Conservation (phyloP, 495 filamentous ascomycete genomes). For the Neurospora sublineolata region DNA sequence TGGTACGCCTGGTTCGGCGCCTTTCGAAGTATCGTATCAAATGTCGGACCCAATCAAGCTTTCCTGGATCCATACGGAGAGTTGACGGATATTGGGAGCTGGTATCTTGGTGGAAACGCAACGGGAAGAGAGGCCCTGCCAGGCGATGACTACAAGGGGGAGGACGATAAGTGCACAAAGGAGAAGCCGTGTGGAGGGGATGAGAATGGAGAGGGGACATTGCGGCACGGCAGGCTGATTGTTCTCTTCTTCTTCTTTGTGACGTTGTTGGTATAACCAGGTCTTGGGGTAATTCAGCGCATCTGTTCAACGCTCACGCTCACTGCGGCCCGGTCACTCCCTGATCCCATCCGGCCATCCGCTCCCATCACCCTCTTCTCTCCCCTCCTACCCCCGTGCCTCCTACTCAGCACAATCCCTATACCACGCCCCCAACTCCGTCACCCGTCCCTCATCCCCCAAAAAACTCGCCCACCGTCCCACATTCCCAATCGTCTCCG, state of each 20-base stretch:
- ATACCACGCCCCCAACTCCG: slow-evolving; percentile 11
- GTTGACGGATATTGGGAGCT: slow-evolving; percentile 48
- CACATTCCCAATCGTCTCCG: slow-evolving; percentile 10
- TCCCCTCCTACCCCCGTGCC: not conserved
- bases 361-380: not conserved
- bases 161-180: not conserved
- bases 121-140: slow-evolving; percentile 22
- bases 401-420: slow-evolving; percentile 5
- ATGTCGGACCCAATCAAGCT: slow-evolving; percentile 46
- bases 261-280: not conserved
- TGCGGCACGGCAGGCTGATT: not conserved
- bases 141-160: not conserved
- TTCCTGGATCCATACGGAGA: slow-evolving; percentile 42
- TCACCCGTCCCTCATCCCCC: slow-evolving; percentile 7
- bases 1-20: slow-evolving; percentile 55
- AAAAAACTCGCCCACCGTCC: slow-evolving; percentile 13
- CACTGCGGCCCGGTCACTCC: not conserved
- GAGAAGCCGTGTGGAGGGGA: not conserved
- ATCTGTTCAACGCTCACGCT: not conserved
- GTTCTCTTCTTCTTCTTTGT: not conserved
- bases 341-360: not conserved
- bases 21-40: slow-evolving; percentile 44
- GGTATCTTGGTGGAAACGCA: slow-evolving; percentile 45
- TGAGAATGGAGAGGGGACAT: not conserved
- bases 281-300: not conserved